Conservation (phyloP, 2,329 filamentous ascomycete genomes). For the Aspergillus quadricinctus region DNA sequence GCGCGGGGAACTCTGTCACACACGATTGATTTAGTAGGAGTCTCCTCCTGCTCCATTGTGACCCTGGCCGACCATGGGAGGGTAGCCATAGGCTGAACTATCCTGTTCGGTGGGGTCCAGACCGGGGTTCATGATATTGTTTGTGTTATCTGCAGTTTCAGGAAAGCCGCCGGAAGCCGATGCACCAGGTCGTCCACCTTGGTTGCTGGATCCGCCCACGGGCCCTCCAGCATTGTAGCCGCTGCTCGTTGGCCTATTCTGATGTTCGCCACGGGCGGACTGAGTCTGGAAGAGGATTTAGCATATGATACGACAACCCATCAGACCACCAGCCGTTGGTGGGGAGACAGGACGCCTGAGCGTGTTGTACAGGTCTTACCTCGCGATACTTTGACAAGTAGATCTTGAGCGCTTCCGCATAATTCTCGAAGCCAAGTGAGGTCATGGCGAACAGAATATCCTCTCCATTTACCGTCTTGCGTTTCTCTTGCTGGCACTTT, state of each 20-base stretch:
- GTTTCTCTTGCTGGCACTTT: slow-evolving; percentile 98
- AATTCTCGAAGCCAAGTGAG: slow-evolving; percentile 97
- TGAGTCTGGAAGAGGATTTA: slow-evolving; percentile 61
- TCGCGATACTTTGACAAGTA: slow-evolving; percentile 97
- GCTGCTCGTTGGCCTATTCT: slow-evolving; percentile 53
- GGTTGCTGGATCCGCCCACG: slow-evolving; percentile 30
- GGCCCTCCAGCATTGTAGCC: slow-evolving; percentile 41
- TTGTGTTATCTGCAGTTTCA: slow-evolving; percentile 39
- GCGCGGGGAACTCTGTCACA: slow-evolving; percentile 5
- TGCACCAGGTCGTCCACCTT: slow-evolving; percentile 27
- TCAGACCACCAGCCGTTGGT: slow-evolving; percentile 28
- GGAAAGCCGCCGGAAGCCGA: slow-evolving; percentile 31
- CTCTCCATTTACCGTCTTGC: slow-evolving; percentile 98
- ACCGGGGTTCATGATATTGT: slow-evolving; percentile 42
- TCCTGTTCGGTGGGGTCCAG: slow-evolving; percentile 45
- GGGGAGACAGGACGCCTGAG: slow-evolving; percentile 1
- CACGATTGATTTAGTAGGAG: slow-evolving; percentile 31
- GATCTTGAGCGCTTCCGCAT: slow-evolving; percentile 95
- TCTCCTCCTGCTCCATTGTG: slow-evolving; percentile 47
- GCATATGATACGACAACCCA: slow-evolving; percentile 10
- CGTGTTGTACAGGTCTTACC: slow-evolving; percentile 58
- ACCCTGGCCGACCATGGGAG: slow-evolving; percentile 42
- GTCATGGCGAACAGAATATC: slow-evolving; percentile 99
- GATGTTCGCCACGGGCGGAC: slow-evolving; percentile 66
- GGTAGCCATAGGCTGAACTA: slow-evolving; percentile 41